A percentile compares a stretch with the other conserved stretches of the same genome.
Evolutionary conservation across 2,329 filamentous ascomycete genomes (phyloP).

Genomic region (Teratosphaeriaceae sp.): DNA sequence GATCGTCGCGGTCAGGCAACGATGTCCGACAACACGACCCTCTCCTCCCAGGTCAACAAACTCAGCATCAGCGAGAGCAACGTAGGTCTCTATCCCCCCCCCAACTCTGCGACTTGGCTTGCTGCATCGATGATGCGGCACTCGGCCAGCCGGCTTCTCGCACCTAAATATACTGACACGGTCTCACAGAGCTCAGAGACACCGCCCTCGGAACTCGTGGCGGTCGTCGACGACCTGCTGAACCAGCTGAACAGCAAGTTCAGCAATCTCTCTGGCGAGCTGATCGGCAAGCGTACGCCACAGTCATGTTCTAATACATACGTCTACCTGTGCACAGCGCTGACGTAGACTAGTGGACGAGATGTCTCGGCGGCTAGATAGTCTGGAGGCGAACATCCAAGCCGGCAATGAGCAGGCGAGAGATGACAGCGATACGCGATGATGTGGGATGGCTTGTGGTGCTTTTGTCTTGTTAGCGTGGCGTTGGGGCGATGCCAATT

Average conservation of each 20-base stretch:
- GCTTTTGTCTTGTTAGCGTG: constrained; percentile 1
- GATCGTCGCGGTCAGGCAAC: too few species aligned
- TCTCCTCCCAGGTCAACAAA: constrained; percentile 18
- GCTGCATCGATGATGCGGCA: too few species aligned
- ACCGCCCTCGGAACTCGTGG: constrained; percentile 59
- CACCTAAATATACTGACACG: constrained; percentile 1
- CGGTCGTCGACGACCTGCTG: constrained; percentile 78
- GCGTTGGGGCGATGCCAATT: constrained; percentile 3
- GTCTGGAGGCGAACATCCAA: constrained; percentile 66
- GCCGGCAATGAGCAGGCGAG: constrained; percentile 38
- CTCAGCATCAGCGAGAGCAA: constrained; percentile 12
- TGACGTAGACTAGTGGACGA: constrained; percentile 67
- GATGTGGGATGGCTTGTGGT: background rate
- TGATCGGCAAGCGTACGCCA: constrained; percentile 75
- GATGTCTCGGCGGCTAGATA: constrained; percentile 81
- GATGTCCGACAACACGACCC: constrained; percentile 12
- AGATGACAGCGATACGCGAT: constrained; percentile 1
- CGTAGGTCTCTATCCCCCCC: background rate
- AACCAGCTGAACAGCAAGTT: constrained; percentile 83
- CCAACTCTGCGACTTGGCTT: background rate
- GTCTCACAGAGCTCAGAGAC: constrained; percentile 37
- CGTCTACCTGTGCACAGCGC: background rate
- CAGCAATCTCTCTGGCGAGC: constrained; percentile 73
- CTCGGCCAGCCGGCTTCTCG: too few species aligned
- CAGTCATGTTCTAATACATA: background rate